Percentiles rank a stretch among this genome's conserved stretches.
These are phyloP conservation scores for Schizochytrium sp. DNA, from an alignment of 108 stramenopile species.

Conservation along the genomic window DNA sequence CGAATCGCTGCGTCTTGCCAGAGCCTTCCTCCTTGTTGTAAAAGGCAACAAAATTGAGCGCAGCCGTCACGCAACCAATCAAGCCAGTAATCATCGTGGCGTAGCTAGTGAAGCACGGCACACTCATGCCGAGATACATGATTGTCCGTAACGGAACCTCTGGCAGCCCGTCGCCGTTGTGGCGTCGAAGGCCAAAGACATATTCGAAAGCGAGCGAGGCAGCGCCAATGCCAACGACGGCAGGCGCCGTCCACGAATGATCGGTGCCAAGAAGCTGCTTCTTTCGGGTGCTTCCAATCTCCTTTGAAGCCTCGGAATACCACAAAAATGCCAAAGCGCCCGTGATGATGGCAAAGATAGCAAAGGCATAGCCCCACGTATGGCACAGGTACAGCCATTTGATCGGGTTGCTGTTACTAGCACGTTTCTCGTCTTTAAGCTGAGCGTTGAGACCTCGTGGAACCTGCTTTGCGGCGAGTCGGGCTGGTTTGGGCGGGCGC, in stretches of 20 bases:
- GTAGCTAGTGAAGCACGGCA: neutral
- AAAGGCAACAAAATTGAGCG: neutral
- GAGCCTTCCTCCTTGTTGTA: neutral
- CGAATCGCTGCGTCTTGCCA: neutral
- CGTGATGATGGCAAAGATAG: neutral
- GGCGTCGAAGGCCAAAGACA: neutral
- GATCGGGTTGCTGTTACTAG: neutral
- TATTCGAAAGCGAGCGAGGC: neutral
- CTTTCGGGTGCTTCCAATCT: neutral
- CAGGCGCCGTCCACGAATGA: neutral
- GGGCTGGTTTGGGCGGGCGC: neutral
- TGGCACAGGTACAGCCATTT: neutral
- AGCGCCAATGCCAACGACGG: neutral
- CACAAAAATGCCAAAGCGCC: neutral
- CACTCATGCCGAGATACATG: neutral
- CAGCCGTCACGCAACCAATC: neutral
- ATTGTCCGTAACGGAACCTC: neutral
- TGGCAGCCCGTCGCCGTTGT: neutral
- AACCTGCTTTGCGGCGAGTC: neutral
- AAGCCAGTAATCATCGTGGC: neutral
- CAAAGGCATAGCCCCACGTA: conserved; percentile 6
- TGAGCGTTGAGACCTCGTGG: neutral
- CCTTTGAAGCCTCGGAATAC: neutral
- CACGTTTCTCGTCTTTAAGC: neutral
- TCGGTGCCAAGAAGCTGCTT: neutral